These are phyloP conservation scores for Agastache rugosa DNA, from an alignment of 257 asterid species.

Conservation along the genomic window DNA sequence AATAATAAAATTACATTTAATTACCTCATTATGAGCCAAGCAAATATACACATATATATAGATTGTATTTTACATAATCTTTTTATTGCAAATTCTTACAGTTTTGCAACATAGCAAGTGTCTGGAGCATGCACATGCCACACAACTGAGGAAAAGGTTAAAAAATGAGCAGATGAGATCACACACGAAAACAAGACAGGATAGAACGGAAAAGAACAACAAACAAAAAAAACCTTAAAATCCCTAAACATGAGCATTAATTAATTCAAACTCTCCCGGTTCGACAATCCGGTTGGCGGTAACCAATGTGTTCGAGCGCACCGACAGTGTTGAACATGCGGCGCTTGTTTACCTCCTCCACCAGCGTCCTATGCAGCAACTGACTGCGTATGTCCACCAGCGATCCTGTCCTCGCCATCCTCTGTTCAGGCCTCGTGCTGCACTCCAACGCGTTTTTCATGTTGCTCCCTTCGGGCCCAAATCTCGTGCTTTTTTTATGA, in stretches of 20 bases:
- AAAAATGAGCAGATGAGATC: constrained; percentile 13
- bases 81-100: constrained; percentile 31
- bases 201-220: not conserved
- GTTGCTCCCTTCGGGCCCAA: constrained; percentile 50
- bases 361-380: constrained; percentile 59
- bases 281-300: constrained; percentile 38
- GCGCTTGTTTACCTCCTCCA: constrained; percentile 67
- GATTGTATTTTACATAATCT: not conserved
- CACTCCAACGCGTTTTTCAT: not conserved
- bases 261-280: not conserved
- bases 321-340: constrained; percentile 76
- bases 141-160: constrained; percentile 14
- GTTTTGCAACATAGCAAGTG: constrained; percentile 24
- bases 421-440: constrained; percentile 30
- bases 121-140: constrained; percentile 36
- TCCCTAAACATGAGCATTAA: constrained; percentile 11
- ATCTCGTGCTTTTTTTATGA: constrained; percentile 53
- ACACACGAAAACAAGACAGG: constrained; percentile 29
- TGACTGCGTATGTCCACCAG: constrained; percentile 71
- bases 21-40: not conserved
- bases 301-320: constrained; percentile 70
- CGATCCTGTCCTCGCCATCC: constrained; percentile 53
- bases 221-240: not conserved
- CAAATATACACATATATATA: not conserved
- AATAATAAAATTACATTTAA: too few species aligned